Evolutionary conservation across 1,284 basidiomycete genomes (phyloP).

Genomic region (Earliella scabrosa): DNA sequence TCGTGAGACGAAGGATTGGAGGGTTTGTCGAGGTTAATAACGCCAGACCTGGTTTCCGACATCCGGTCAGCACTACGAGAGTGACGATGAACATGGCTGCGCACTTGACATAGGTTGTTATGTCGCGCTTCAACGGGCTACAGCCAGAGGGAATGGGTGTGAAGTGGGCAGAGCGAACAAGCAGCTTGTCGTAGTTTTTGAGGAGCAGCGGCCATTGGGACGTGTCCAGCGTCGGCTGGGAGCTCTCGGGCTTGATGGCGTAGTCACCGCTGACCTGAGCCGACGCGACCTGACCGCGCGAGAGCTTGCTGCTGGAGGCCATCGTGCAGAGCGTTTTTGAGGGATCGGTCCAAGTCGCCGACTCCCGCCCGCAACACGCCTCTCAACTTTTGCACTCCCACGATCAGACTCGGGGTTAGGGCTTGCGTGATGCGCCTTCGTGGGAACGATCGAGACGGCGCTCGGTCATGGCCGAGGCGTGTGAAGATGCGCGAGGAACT

Average conservation of each 20-base stretch:
- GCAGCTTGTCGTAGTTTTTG: constrained; percentile 98
- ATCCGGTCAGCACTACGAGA: constrained; percentile 6
- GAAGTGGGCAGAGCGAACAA: constrained; percentile 96
- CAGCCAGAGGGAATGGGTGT: constrained; percentile 94
- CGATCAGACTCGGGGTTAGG: constrained; percentile 15
- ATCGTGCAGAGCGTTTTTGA: constrained; percentile 38
- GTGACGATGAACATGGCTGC: constrained; percentile 15
- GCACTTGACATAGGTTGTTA: constrained; percentile 89
- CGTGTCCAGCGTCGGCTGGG: constrained; percentile 85
- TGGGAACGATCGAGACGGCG: neutral
- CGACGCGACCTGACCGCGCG: constrained; percentile 69
- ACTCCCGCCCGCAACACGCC: neutral
- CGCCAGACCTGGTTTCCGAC: constrained; percentile 75
- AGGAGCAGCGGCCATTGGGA: constrained; percentile 97
- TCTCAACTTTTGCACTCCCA: constrained; percentile 23
- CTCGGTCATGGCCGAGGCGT: constrained; percentile 4
- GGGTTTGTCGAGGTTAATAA: constrained; percentile 99
- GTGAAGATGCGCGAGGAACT: constrained; percentile 28
- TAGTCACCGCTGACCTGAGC: constrained; percentile 81
- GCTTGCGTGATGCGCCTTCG: neutral
- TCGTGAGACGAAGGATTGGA: constrained; percentile 99
- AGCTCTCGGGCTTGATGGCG: constrained; percentile 80
- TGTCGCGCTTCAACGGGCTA: constrained; percentile 93
- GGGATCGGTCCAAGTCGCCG: constrained; percentile 9
- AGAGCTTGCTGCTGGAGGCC: constrained; percentile 52